phyloP scores from a whole-genome alignment of 306 rosid species.

The Acacia confusa region DNA sequence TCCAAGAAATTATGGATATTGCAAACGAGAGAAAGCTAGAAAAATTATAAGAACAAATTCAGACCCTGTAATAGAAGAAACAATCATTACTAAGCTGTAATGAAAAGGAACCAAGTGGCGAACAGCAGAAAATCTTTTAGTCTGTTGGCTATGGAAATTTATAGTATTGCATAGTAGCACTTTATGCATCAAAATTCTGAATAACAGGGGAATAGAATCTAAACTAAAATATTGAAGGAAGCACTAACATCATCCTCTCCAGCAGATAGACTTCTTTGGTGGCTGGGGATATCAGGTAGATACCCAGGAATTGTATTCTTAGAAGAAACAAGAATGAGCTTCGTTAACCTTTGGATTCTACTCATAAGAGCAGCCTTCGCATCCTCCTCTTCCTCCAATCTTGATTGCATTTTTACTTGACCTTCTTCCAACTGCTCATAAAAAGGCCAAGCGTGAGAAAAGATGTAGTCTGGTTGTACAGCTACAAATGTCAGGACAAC shows the following conservation, averaged over 20 bases:
- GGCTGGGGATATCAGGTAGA: slow-evolving; percentile 73
- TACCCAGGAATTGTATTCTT: slow-evolving; percentile 89
- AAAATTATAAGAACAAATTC: neutral
- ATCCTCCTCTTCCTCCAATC: slow-evolving; percentile 99
- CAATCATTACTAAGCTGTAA: slow-evolving; percentile 11
- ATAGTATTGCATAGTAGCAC: slow-evolving; percentile 3
- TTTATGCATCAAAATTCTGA: slow-evolving; percentile 7
- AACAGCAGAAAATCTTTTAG: neutral
- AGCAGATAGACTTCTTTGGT: slow-evolving; percentile 71
- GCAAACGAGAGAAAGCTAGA: neutral
- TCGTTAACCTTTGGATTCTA: slow-evolving; percentile 97
- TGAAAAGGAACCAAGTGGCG: slow-evolving; percentile 15
- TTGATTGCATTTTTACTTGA: slow-evolving; percentile 96
- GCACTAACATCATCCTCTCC: slow-evolving; percentile 87
- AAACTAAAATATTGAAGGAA: slow-evolving; percentile 27
- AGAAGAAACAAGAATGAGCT: slow-evolving; percentile 96
- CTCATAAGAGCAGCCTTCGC: slow-evolving; percentile 99
- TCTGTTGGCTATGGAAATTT: neutral
- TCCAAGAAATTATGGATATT: neutral
- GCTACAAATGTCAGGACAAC: slow-evolving; percentile 10
- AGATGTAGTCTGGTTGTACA: slow-evolving; percentile 22
- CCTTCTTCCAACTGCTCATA: slow-evolving; percentile 88
- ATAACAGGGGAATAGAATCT: neutral
- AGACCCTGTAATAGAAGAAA: slow-evolving; percentile 16
- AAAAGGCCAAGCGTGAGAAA: slow-evolving; percentile 18